Conservation (phyloP, 176 grass and related monocot species). For the Areca catechu region DNA sequence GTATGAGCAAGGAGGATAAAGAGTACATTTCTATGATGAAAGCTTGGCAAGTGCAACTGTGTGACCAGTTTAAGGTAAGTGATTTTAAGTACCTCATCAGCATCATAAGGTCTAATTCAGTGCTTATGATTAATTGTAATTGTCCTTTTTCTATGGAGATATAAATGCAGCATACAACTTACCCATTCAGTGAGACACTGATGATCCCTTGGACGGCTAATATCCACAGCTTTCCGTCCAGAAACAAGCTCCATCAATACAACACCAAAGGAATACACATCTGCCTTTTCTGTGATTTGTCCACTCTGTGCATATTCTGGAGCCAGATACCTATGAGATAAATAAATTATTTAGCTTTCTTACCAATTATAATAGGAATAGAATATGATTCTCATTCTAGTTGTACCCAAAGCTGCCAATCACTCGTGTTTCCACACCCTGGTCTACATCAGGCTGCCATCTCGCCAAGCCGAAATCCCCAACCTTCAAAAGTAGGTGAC, state of each 20-base stretch:
- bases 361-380: background rate
- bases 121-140: too few relatives aligned
- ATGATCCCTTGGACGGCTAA: constrained; percentile 85
- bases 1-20: too few relatives aligned
- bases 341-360: background rate
- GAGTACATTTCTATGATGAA: too few relatives aligned
- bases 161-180: constrained; percentile 9
- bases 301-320: constrained; percentile 92
- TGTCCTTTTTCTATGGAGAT: too few relatives aligned
- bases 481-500: constrained; percentile 21
- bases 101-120: too few relatives aligned
- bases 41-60: too few relatives aligned
- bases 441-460: constrained; percentile 96
- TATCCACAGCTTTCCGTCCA: constrained; percentile 88
- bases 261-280: constrained; percentile 94
- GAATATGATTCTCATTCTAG: background rate
- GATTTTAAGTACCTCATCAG: too few relatives aligned
- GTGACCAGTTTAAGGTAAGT: too few relatives aligned
- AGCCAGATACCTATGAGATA: constrained; percentile 49
- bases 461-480: constrained; percentile 89
- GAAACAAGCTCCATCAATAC: constrained; percentile 92
- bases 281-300: constrained; percentile 94
- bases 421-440: constrained; percentile 83
- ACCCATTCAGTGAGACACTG: constrained; percentile 98
- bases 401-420: constrained; percentile 93